These are phyloP conservation scores for Metarhizium brunneum DNA, from an alignment of 2,329 filamentous ascomycete genomes.

Conservation along the genomic window DNA sequence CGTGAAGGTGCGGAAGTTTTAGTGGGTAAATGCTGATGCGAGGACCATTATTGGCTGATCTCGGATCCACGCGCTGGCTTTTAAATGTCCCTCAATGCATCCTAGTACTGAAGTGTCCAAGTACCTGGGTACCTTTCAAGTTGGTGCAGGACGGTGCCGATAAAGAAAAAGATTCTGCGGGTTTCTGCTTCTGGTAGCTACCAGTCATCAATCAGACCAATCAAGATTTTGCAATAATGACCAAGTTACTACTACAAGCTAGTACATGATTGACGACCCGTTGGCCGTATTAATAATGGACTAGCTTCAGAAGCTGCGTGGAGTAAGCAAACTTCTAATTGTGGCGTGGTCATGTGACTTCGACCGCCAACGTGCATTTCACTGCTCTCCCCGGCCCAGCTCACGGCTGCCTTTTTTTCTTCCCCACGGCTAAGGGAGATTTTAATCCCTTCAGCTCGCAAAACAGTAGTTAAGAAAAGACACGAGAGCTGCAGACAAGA, in stretches of 20 bases:
- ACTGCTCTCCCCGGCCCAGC: conserved; percentile 55
- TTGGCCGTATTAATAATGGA: too few relatives aligned
- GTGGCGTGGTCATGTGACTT: neutral
- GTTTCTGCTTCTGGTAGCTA: too few relatives aligned
- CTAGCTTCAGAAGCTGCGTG: too few relatives aligned
- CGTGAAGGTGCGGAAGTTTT: neutral
- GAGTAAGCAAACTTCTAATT: too few relatives aligned
- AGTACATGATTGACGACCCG: too few relatives aligned
- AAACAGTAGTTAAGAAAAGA: conserved; percentile 21
- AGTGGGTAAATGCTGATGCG: neutral
- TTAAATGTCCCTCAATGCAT: too few relatives aligned
- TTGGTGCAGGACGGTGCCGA: too few relatives aligned
- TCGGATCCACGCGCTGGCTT: conserved; percentile 1
- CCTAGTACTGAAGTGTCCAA: neutral
- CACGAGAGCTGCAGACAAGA: conserved; percentile 22
- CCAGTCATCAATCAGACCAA: too few relatives aligned
- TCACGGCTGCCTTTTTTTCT: conserved; percentile 31
- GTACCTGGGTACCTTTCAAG: neutral
- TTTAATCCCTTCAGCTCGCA: conserved; percentile 10
- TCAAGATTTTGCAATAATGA: too few relatives aligned
- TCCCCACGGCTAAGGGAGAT: conserved; percentile 15
- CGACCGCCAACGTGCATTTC: conserved; percentile 59
- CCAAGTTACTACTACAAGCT: too few relatives aligned
- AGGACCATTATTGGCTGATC: conserved; percentile 6
- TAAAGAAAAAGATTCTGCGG: too few relatives aligned